Base-by-base conservation (phyloP, 169 alveolate species). In the Miamiensis avidus region DNA sequence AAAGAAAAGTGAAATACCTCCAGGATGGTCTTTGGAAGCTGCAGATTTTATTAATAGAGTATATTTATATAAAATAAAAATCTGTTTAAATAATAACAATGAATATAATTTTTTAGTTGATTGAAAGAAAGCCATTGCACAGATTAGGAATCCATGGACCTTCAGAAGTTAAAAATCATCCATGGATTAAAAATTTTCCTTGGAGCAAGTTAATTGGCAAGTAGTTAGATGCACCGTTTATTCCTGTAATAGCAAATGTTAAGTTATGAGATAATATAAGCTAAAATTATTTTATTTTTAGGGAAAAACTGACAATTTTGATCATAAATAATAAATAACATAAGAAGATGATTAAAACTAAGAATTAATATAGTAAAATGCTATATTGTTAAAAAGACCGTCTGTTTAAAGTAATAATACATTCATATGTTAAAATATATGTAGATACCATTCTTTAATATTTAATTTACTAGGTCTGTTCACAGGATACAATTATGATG, bases 11-110 rank as follows among this genome's bases (percentile, higher is more conserved):
- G 94, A 90, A 76, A 83, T 89, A 31, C 94, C 94, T 69, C 77
- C 65, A 29, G 90, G 90, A 26, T 90, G 94, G 94, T 75, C 87
- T 72, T 73, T 79, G 33, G 88, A 87, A 34, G 84, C 91, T 0
- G 90, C 82, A 27, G 94, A 90, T 84, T 87, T 90, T 78, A 77
- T 87, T 20, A 90, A 90, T 87, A 83, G 75, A 85, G 85, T 89
- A 89, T 31, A 0, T 72, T 30, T 27, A 16, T 82, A 27, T 82
- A 82, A 11, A 49, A 49, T 49, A 49, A 49, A 49, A 4, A 49
- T 11, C 20, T 49, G 4, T 49, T 49, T 49, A 11, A 49, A 49
- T 11, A 11, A 49, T 20, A 82, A 83, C 81, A 83, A 81, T 69
- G 74, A 82, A 65, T 25, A 72, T 69, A 25, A 29, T 82, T 30